Base-by-base conservation (phyloP, 371 early-diverging fungal species). In the Apophysomyces ossiformis region DNA sequence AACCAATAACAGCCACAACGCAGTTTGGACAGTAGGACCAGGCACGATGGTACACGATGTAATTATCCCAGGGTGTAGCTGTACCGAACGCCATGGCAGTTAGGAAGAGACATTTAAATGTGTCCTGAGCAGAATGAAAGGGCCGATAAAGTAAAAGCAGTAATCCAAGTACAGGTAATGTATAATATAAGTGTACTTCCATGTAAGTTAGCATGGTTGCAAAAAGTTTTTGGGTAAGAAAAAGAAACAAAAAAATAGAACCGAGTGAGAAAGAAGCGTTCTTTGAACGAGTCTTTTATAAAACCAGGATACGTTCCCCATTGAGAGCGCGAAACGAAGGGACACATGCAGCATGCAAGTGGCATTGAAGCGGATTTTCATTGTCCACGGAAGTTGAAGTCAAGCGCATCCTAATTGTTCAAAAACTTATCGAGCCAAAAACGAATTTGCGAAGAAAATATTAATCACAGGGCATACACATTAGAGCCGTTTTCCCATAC, bases 51-150 rank as follows among this genome's bases (percentile, higher is more conserved):
- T 80, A 81, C 2, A 82, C 83, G 62, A 76, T 86, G 58, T 81
- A 88, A 59, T 88, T 87, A 65, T 90, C 90, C 90, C 90, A 90
- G 7, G 81, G 67, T 9, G 86, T 83, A 0, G 90, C 88, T 5
- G 87, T 88, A 0, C 69, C 9, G 16, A 88, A 68, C 0, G 90
- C 86, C 38, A 88, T 63, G 0, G 62, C 5, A 7, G 68, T 37
- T 26, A 90, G 69, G 26, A 84, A 77, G 5, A 68, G 54, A 38
- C 86, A 76, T 63, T 85, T 87, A 68, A 79, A 60, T 4, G 38
- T 54, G 18, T 83, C 83, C 18, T 79, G 63, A 0, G 68, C 26
- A 0, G 76, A 64, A 46, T 77, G 69, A 63, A 85, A 84, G 4
- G 86, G 86, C 32, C 71, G 75, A 15, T 74, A 58, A 12, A 83